Evolutionary conservation across 2,329 filamentous ascomycete genomes (phyloP).

Genomic region (Botryotinia narcissicola): DNA sequence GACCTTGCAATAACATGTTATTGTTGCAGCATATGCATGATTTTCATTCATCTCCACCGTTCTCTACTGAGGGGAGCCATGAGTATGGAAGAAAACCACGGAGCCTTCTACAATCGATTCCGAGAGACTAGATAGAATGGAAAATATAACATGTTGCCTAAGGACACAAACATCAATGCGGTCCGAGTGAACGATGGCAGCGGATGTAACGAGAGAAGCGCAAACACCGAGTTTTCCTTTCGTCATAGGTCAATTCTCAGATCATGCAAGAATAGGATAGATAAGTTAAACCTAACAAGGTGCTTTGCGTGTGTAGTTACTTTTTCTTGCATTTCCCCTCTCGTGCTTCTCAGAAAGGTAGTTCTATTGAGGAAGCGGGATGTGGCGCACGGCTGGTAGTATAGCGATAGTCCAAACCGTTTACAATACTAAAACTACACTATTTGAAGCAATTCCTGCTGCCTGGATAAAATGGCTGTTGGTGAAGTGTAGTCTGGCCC

Average conservation of each 20-base stretch:
- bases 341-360: background rate
- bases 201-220: conserved; percentile 5
- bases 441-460: background rate
- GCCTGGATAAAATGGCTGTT: background rate
- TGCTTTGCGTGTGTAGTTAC: background rate
- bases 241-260: background rate
- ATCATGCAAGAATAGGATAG: conserved; percentile 9
- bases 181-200: background rate
- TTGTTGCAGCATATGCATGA: background rate
- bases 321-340: background rate
- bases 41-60: background rate
- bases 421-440: background rate
- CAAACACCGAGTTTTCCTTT: background rate
- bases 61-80: background rate
- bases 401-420: background rate
- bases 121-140: background rate
- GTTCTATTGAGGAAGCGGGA: conserved; percentile 1
- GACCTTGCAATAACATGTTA: background rate
- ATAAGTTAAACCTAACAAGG: background rate
- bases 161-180: background rate
- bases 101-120: background rate
- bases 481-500: background rate
- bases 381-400: background rate
- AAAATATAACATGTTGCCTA: background rate
- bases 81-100: background rate